These are phyloP conservation scores for Phytophthora aleatoria DNA, from an alignment of 352 stramenopile genomes.

Conservation along the genomic window DNA sequence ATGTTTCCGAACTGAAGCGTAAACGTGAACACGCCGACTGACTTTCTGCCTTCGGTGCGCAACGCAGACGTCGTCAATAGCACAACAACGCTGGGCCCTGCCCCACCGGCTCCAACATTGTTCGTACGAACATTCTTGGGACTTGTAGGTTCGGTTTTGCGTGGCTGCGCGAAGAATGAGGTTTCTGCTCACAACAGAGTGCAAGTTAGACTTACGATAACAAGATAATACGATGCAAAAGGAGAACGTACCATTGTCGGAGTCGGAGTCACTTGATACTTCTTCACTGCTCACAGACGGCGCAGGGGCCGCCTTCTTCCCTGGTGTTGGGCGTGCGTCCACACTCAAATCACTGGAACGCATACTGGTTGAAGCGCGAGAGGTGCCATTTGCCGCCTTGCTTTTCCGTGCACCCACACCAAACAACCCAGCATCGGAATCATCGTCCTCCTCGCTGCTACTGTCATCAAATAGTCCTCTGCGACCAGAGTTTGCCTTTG, in stretches of 20 bases:
- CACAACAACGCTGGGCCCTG: constrained; percentile 44
- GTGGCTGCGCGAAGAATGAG: constrained; percentile 32
- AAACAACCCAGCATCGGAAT: constrained; percentile 59
- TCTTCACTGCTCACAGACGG: constrained; percentile 29
- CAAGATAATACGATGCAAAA: background rate
- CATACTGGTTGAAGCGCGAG: constrained; percentile 16
- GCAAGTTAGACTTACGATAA: constrained; percentile 10
- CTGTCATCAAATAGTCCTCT: constrained; percentile 86
- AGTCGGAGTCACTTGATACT: constrained; percentile 39
- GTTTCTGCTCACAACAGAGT: constrained; percentile 16
- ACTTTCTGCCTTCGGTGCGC: constrained; percentile 68
- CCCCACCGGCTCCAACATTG: constrained; percentile 26
- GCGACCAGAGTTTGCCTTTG: constrained; percentile 38
- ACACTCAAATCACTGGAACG: constrained; percentile 31
- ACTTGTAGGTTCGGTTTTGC: constrained; percentile 24
- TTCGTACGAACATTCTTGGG: constrained; percentile 23
- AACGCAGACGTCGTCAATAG: constrained; percentile 58
- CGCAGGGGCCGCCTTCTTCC: constrained; percentile 16
- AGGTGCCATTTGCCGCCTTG: constrained; percentile 19
- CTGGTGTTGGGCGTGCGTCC: constrained; percentile 6
- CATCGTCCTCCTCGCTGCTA: constrained; percentile 55
- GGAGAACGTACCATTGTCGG: constrained; percentile 30
- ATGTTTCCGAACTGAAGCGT: constrained; percentile 49
- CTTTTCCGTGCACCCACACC: constrained; percentile 32
- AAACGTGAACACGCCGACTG: constrained; percentile 71